Conservation (phyloP, 495 filamentous ascomycete species). For the Aspergillus heteromorphus region DNA sequence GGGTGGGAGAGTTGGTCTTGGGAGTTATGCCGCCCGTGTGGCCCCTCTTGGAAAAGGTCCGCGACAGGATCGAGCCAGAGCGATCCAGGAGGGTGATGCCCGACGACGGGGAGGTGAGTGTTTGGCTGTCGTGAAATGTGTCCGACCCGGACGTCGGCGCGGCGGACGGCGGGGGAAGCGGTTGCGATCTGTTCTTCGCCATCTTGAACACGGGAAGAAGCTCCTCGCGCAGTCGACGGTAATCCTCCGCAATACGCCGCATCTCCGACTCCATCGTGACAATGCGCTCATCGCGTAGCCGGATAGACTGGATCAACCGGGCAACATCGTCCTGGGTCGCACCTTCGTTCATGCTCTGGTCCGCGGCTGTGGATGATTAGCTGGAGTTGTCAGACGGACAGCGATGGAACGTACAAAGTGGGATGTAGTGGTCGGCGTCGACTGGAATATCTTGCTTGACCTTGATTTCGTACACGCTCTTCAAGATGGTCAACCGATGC, state of each 20-base stretch:
- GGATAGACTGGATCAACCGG: slow-evolving; percentile 78
- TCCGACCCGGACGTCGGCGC: slow-evolving; percentile 14
- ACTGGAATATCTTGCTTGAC: slow-evolving; percentile 84
- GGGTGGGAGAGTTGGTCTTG: slow-evolving; percentile 77
- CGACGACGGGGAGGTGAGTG: slow-evolving; percentile 40
- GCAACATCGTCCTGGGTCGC: slow-evolving; percentile 90
- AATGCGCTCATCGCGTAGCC: slow-evolving; percentile 82
- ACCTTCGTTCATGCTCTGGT: slow-evolving; percentile 76
- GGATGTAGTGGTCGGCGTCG: slow-evolving; percentile 90
- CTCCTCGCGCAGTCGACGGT: slow-evolving; percentile 79
- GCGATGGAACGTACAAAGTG: slow-evolving; percentile 63
- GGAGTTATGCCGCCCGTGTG: slow-evolving; percentile 70
- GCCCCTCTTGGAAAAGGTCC: slow-evolving; percentile 89
- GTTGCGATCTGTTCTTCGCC: slow-evolving; percentile 84
- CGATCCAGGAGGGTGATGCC: slow-evolving; percentile 32
- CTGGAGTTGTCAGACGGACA: slow-evolving; percentile 4
- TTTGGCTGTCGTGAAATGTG: slow-evolving; percentile 30
- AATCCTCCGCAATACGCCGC: slow-evolving; percentile 75
- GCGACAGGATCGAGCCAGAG: slow-evolving; percentile 24
- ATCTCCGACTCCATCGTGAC: slow-evolving; percentile 73
- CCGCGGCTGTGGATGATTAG: slow-evolving; percentile 60
- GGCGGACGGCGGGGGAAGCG: slow-evolving; percentile 59
- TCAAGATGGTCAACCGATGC: slow-evolving; percentile 89
- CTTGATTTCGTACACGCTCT: slow-evolving; percentile 92
- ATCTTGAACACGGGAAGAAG: slow-evolving; percentile 83